Conservation (phyloP, 768 basidiomycete species). For the Leccinum uliginosum region DNA sequence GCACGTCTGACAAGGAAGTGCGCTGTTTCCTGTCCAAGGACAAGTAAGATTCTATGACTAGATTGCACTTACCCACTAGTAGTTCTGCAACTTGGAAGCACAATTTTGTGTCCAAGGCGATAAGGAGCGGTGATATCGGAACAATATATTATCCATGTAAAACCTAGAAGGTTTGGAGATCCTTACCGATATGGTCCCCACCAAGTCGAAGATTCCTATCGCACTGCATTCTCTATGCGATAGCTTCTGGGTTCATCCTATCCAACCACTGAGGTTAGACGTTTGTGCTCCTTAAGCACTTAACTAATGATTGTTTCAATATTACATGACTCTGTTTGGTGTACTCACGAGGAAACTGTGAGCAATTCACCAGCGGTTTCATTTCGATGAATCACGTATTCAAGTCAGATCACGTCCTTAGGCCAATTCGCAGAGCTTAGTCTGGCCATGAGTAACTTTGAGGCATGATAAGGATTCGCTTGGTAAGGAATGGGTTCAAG, state of each 20-base stretch:
- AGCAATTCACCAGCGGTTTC: background rate
- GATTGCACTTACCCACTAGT: background rate
- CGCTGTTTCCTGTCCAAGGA: background rate
- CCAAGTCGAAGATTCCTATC: background rate
- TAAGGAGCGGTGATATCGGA: background rate
- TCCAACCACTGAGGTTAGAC: background rate
- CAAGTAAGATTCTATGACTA: background rate
- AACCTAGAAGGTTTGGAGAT: background rate
- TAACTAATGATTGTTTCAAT: background rate
- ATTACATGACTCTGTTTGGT: background rate
- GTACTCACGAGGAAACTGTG: constrained; percentile 4
- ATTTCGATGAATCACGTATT: background rate
- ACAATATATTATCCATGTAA: constrained; percentile 1
- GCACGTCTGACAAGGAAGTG: background rate
- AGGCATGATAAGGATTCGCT: background rate
- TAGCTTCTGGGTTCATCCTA: background rate
- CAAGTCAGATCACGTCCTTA: background rate
- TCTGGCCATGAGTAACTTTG: background rate
- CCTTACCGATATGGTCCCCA: background rate
- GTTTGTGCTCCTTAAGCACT: background rate
- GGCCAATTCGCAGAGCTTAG: background rate
- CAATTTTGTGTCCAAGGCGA: background rate
- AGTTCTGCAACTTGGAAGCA: background rate
- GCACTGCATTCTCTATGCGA: background rate
- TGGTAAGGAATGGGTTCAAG: background rate